Percentiles rank a stretch among this genome's conserved stretches.
These are phyloP conservation scores for Cercospora janseana DNA, from an alignment of 2,329 filamentous ascomycete species.

Conservation along the genomic window DNA sequence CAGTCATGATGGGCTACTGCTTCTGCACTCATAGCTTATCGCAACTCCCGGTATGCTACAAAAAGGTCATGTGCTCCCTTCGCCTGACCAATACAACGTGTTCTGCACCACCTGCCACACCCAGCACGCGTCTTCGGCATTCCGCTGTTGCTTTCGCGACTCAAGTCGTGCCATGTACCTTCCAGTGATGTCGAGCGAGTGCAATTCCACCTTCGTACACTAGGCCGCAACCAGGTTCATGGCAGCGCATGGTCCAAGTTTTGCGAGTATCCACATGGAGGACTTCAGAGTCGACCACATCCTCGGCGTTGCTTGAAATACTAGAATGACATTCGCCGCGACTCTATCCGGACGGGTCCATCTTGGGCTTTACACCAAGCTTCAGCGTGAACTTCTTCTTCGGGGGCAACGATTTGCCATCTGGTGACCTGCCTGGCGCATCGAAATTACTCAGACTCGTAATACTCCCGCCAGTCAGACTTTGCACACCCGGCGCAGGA, in stretches of 20 bases:
- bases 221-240: not conserved
- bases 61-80: no score
- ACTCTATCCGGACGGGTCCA: constrained; percentile 11
- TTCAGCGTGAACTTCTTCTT: constrained; percentile 34
- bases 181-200: not conserved
- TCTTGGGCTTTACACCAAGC: constrained; percentile 18
- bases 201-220: not conserved
- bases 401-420: constrained; percentile 15
- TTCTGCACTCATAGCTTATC: no score
- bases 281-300: not conserved
- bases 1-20: no score
- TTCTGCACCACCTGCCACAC: no score
- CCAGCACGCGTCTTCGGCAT: no score
- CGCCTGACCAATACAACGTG: no score
- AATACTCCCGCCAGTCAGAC: constrained; percentile 15
- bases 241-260: not conserved
- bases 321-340: not conserved
- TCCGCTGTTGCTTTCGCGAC: not conserved
- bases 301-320: not conserved
- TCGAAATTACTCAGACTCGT: constrained; percentile 19
- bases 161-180: not conserved
- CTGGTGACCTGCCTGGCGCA: constrained; percentile 8
- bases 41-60: no score
- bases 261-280: not conserved
- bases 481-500: constrained; percentile 1